Evolutionary conservation across 257 asterid species (phyloP).

Genomic region (Solanum peruvianum): DNA sequence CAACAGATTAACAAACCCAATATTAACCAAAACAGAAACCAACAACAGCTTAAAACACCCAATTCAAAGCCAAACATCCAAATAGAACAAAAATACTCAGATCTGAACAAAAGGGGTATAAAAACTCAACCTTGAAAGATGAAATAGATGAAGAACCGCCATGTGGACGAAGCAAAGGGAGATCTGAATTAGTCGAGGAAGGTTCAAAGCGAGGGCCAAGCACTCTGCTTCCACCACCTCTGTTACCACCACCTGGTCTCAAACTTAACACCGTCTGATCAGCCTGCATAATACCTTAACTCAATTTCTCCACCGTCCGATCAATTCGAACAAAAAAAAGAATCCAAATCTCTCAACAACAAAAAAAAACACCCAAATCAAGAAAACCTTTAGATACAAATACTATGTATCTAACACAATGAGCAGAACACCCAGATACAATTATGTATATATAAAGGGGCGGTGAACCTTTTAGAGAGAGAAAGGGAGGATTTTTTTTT

Average conservation of each 20-base stretch:
- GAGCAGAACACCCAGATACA: not conserved
- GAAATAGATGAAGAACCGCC: conserved; percentile 15
- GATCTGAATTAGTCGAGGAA: conserved; percentile 21
- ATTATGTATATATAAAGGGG: not conserved
- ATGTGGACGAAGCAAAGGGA: conserved; percentile 17
- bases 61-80: not conserved
- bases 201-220: conserved; percentile 32
- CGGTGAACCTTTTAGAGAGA: not conserved
- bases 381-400: not conserved
- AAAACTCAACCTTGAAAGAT: conserved; percentile 8
- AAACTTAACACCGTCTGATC: conserved; percentile 41
- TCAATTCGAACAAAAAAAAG: not conserved
- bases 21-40: not conserved
- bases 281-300: conserved; percentile 31
- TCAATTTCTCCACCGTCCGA: conserved; percentile 19
- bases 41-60: not conserved
- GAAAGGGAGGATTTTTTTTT: not conserved
- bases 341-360: not conserved
- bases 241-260: conserved; percentile 43
- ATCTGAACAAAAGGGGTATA: not conserved
- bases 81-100: not conserved
- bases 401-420: not conserved
- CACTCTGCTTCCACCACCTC: conserved; percentile 25
- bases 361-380: not conserved
- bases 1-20: not conserved